Evolutionary conservation across 352 stramenopile genomes (phyloP).

Genomic region (Pythium aphanidermatum): DNA sequence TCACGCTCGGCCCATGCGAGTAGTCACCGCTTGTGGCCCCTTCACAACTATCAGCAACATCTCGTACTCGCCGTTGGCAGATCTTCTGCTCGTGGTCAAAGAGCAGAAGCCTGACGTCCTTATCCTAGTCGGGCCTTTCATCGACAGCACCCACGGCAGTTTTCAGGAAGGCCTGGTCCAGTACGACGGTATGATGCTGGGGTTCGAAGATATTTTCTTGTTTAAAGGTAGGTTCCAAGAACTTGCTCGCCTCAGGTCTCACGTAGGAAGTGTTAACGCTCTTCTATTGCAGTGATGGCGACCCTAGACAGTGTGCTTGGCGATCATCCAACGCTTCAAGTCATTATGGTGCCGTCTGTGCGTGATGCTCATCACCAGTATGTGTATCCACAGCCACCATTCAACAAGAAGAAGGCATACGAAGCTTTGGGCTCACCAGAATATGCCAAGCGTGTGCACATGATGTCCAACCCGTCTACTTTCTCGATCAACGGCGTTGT

Average conservation of each 20-base stretch:
- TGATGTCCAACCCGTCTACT: conserved; percentile 94
- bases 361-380: conserved; percentile 94
- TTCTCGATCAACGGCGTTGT: conserved; percentile 93
- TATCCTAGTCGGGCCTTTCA: conserved; percentile 95
- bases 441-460: conserved; percentile 86
- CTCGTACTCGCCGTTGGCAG: conserved; percentile 92
- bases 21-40: conserved; percentile 91
- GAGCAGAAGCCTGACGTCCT: conserved; percentile 92
- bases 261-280: too few species aligned
- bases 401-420: conserved; percentile 81
- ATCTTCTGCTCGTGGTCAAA: conserved; percentile 84
- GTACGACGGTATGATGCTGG: conserved; percentile 76
- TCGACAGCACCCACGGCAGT: conserved; percentile 90
- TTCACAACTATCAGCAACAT: conserved; percentile 95
- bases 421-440: conserved; percentile 58
- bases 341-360: conserved; percentile 95
- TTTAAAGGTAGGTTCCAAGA: conserved; percentile 56
- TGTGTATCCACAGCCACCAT: conserved; percentile 93
- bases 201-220: conserved; percentile 81
- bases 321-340: conserved; percentile 48
- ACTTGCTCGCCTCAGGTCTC: too few species aligned
- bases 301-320: conserved; percentile 59
- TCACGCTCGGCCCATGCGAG: conserved; percentile 37
- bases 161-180: conserved; percentile 80
- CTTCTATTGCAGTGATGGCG: conserved; percentile 50